These are phyloP conservation scores for Entomortierella beljakovae DNA, from an alignment of 192 early-diverging fungal genomes.

Conservation along the genomic window DNA sequence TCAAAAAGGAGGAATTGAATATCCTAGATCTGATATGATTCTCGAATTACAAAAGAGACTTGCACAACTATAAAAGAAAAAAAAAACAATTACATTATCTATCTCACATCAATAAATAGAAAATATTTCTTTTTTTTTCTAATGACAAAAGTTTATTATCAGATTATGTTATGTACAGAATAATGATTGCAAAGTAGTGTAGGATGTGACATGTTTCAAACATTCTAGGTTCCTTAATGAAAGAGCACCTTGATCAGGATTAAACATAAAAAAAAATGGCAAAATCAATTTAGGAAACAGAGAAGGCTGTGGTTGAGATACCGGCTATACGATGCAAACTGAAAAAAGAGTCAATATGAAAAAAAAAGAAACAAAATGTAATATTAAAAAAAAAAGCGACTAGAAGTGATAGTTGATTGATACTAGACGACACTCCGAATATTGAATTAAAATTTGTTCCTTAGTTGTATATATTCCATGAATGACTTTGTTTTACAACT, in stretches of 20 bases:
- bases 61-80: constrained; percentile 12
- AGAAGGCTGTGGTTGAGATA: neutral
- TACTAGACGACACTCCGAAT: too few species aligned
- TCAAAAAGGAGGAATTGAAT: constrained; percentile 65
- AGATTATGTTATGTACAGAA: constrained; percentile 46
- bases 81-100: neutral
- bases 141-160: constrained; percentile 24
- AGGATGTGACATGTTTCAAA: neutral
- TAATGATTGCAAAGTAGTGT: constrained; percentile 17
- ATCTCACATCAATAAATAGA: neutral
- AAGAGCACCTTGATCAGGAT: neutral
- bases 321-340: neutral
- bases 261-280: neutral
- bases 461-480: neutral
- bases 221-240: neutral
- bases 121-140: constrained; percentile 9
- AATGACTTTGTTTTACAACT: constrained; percentile 59
- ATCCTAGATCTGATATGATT: constrained; percentile 72
- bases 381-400: neutral
- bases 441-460: neutral
- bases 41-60: constrained; percentile 68
- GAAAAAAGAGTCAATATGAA: constrained; percentile 8
- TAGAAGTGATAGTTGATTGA: neutral
- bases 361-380: neutral
- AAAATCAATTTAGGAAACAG: neutral